Evolutionary conservation across 1,284 basidiomycete species (phyloP).

Genomic region (Xerocomus amazonicus): DNA sequence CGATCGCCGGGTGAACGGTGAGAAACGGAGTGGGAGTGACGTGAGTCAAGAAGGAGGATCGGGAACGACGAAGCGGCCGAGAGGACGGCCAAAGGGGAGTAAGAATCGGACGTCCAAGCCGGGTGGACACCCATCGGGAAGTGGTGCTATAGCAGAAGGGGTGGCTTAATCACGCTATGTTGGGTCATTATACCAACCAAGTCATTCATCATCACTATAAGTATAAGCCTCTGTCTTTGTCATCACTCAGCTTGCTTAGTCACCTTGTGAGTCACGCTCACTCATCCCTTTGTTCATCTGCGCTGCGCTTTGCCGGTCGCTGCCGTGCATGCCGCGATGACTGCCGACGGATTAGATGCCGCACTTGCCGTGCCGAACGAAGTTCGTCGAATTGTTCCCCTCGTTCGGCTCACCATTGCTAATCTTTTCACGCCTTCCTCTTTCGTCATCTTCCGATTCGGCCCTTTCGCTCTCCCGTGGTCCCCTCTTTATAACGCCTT

Average conservation of each 20-base stretch:
- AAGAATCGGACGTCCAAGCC: conserved; percentile 28
- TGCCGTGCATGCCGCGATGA: not conserved
- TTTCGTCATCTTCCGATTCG: conserved; percentile 34
- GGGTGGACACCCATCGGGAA: conserved; percentile 14
- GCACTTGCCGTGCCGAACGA: not conserved
- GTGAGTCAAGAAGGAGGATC: conserved; percentile 22
- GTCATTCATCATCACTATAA: no score
- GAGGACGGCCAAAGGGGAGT: conserved; percentile 46
- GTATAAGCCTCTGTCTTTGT: not conserved
- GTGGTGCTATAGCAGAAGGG: conserved; percentile 7
- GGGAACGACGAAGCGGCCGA: conserved; percentile 40
- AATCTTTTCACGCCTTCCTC: conserved; percentile 25
- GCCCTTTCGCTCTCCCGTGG: conserved; percentile 20
- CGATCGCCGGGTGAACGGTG: conserved; percentile 39
- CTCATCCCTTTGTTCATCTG: not conserved
- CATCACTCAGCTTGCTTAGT: conserved; percentile 8
- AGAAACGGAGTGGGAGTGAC: conserved; percentile 28
- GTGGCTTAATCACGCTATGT: conserved; percentile 1
- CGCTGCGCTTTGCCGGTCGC: no score
- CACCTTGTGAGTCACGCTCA: conserved; percentile 1
- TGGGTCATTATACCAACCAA: not conserved
- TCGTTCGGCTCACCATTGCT: conserved; percentile 26
- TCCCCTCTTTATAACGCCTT: conserved; percentile 32
- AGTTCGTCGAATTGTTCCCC: not conserved
- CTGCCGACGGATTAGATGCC: conserved; percentile 3